Evolutionary conservation across 2,329 filamentous ascomycete genomes (phyloP).

Genomic region (Penicillium palitans): DNA sequence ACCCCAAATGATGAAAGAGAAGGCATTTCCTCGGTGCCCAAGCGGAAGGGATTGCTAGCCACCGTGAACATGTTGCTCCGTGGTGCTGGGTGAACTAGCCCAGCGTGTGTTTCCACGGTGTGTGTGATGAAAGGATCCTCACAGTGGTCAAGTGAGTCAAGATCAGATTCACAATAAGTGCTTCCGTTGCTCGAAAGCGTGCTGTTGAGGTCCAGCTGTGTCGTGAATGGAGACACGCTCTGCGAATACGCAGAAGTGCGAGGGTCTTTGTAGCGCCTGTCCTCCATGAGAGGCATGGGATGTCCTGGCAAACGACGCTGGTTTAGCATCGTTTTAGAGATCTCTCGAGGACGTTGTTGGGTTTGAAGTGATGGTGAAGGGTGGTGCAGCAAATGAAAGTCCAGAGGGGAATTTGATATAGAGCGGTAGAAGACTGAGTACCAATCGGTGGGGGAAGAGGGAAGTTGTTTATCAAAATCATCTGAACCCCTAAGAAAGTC

Average conservation of each 20-base stretch:
- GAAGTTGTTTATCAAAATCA: neutral
- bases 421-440: neutral
- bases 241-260: neutral
- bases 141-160: neutral
- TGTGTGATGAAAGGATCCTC: neutral
- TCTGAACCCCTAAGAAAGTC: neutral
- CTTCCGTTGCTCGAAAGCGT: neutral
- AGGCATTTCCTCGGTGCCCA: slow-evolving; percentile 8
- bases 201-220: neutral
- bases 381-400: neutral
- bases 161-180: slow-evolving; percentile 1
- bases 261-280: neutral
- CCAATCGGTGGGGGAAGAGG: neutral
- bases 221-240: neutral
- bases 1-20: slow-evolving; percentile 14
- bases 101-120: neutral
- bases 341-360: neutral
- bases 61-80: slow-evolving; percentile 1
- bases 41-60: slow-evolving; percentile 12
- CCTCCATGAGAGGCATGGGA: neutral
- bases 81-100: slow-evolving; percentile 17
- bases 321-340: neutral
- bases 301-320: neutral
- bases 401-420: neutral
- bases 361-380: neutral